Evolutionary conservation across 371 early-diverging fungal genomes (phyloP).

Genomic region (Cokeromyces recurvatus): DNA sequence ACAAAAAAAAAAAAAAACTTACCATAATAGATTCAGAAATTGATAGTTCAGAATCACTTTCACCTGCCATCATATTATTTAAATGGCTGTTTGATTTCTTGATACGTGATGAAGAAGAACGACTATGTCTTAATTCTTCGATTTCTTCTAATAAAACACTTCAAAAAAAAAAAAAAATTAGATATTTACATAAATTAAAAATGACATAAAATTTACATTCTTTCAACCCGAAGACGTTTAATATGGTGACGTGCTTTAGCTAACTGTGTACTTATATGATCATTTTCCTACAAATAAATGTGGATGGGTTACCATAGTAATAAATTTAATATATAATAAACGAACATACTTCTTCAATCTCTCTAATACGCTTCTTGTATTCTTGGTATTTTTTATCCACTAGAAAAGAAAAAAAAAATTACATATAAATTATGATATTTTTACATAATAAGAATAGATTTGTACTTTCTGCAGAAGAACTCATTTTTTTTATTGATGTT

Average conservation of each 20-base stretch:
- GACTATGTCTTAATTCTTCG: constrained; percentile 6
- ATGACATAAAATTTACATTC: constrained; percentile 24
- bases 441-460: too few species aligned
- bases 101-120: not conserved
- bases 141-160: constrained; percentile 23
- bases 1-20: too few species aligned
- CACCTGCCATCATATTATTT: not conserved
- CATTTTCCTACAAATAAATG: constrained; percentile 11
- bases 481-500: not conserved
- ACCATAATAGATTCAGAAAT: constrained; percentile 19
- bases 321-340: too few species aligned
- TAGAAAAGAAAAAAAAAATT: not conserved
- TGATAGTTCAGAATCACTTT: constrained; percentile 23
- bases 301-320: not conserved
- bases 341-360: constrained; percentile 53
- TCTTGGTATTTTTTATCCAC: constrained; percentile 48
- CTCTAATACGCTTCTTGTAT: constrained; percentile 54
- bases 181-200: not conserved
- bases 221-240: constrained; percentile 43
- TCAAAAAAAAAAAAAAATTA: not conserved
- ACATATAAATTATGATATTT: too few species aligned
- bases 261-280: constrained; percentile 8
- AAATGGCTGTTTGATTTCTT: not conserved
- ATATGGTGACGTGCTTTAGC: constrained; percentile 29
- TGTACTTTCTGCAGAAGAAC: too few species aligned